phyloP scores from a whole-genome alignment of 148 eudicot genomes.

The Limonium bicolor region DNA sequence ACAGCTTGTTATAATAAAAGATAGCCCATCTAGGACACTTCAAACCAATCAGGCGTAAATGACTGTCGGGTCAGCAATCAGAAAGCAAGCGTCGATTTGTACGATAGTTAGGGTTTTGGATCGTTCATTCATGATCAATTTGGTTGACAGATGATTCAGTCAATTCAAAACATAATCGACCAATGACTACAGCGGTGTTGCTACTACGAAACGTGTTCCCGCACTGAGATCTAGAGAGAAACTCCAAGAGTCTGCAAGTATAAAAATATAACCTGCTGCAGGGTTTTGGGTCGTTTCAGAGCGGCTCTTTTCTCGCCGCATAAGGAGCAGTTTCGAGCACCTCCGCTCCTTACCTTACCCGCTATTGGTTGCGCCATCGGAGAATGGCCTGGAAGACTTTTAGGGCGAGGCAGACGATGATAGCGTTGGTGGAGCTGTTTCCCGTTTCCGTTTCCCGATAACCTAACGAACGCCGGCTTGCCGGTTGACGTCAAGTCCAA shows the following conservation, averaged over 20 bases:
- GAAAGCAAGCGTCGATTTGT: neutral
- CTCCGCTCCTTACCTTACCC: conserved; percentile 12
- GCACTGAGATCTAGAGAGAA: neutral
- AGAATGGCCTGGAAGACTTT: too few relatives aligned
- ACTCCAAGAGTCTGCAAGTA: neutral
- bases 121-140: too few relatives aligned
- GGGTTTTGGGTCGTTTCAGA: conserved; percentile 47
- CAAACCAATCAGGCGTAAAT: neutral
- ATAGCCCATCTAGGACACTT: neutral
- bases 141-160: too few relatives aligned
- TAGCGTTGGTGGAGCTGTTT: too few relatives aligned
- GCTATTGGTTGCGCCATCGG: conserved; percentile 6
- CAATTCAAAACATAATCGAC: too few relatives aligned
- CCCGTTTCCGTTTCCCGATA: too few relatives aligned
- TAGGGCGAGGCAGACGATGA: too few relatives aligned
- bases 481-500: too few relatives aligned
- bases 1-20: neutral
- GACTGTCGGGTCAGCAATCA: neutral
- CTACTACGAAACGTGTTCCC: too few relatives aligned
- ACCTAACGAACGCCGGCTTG: too few relatives aligned
- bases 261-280: conserved; percentile 19
- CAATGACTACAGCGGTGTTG: too few relatives aligned
- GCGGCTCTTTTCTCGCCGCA: conserved; percentile 28
- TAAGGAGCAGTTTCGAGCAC: conserved; percentile 14
- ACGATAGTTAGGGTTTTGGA: neutral